Base-by-base conservation (phyloP, 2,329 filamentous ascomycete genomes). In the Juglanconis oblonga region DNA sequence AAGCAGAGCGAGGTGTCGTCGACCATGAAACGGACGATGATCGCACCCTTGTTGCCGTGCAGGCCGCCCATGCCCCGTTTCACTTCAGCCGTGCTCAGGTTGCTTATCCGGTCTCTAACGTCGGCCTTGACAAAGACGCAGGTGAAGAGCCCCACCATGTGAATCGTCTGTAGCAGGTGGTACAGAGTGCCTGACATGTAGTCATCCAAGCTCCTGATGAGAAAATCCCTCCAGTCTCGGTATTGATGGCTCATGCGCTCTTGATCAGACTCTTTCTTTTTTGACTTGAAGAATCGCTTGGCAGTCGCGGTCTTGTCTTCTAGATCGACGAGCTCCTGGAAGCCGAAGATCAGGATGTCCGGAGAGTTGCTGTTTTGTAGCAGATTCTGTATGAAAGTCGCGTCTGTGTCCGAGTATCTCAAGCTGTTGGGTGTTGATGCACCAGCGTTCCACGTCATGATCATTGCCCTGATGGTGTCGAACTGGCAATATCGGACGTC, bases 241-340 rank as follows among this genome's bases (percentile, higher is more conserved):
- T 99, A 99, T 70, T 97, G 93, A 67, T 96, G 93, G 73, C 92
- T 96, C 91, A 98, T 98, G 67, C 93, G 86, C 72, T 97, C 92
- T 68, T 91, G 88, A 54, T 92, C 89, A 1, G 89, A 86, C 35
- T 90, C 87, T 69, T 91, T 90, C 71, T 97, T 96, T 73, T 95
- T 95, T 67, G 90, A 91, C 70, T 93, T 95, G 71, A 98, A 88
- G 67, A 98, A 87, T 58, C 91, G 92, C 76, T 95, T 97, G n/a
- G 95, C 95, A 29, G 94, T 98, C 54, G 96, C 90, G 66, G 93
- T 96, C 77, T 98, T 98, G 76, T 99, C 91, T 73, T 99, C 95
- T 7, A 99, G 80, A 70, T 99, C 95, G 4, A 99, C 95, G n/a
- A 99, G 82, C 74, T 99, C 95, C 73, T 99, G 95, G 73, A 99